Evolutionary conservation across 192 early-diverging fungal genomes (phyloP).

Genomic region (Coemansia sp.): DNA sequence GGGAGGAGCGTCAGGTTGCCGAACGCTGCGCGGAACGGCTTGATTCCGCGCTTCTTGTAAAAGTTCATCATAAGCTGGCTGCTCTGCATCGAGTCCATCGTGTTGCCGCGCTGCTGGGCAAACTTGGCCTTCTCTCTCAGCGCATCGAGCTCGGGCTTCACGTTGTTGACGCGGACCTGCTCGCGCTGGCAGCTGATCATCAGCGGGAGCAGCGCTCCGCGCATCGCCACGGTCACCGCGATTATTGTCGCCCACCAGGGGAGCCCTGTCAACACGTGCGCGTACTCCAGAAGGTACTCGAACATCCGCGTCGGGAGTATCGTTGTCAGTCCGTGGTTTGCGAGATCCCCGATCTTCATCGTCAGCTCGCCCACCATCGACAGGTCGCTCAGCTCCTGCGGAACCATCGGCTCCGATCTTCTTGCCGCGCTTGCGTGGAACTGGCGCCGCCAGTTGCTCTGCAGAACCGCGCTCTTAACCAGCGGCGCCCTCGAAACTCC

Average conservation of each 20-base stretch:
- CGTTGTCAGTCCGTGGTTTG: conserved; percentile 75
- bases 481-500: too few species aligned
- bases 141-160: conserved; percentile 70
- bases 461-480: too few species aligned
- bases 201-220: conserved; percentile 71
- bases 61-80: conserved; percentile 61
- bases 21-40: conserved; percentile 63
- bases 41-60: conserved; percentile 65
- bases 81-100: conserved; percentile 48
- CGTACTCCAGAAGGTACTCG: conserved; percentile 73
- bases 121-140: conserved; percentile 66
- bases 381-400: neutral
- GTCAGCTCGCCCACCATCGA: neutral
- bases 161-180: conserved; percentile 14
- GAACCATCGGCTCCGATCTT: neutral
- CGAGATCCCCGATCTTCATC: conserved; percentile 84
- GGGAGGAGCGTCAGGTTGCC: conserved; percentile 74
- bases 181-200: conserved; percentile 48
- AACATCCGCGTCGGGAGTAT: conserved; percentile 70
- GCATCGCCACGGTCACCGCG: conserved; percentile 59
- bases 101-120: conserved; percentile 63
- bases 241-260: conserved; percentile 96
- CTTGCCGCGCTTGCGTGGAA: neutral
- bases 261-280: conserved; percentile 80
- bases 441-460: neutral